These are phyloP conservation scores for Actinidia chinensis DNA, from an alignment of 179 eudicot genomes.

Conservation along the genomic window DNA sequence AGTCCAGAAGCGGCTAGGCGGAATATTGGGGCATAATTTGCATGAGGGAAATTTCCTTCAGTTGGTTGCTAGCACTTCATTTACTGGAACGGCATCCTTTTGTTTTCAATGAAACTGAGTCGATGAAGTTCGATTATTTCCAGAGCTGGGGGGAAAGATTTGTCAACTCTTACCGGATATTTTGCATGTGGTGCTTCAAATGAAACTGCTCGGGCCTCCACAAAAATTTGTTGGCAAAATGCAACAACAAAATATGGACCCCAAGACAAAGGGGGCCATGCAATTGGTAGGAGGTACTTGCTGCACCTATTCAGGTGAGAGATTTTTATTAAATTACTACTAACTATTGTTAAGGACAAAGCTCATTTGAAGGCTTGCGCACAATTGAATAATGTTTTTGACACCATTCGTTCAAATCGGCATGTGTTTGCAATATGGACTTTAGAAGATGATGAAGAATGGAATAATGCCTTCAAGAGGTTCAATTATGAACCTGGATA, in stretches of 20 bases:
- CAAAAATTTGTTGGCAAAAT: not conserved
- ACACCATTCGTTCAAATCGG: not conserved
- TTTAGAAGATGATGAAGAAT: not conserved
- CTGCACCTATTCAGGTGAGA: not conserved
- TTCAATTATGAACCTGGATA: not conserved
- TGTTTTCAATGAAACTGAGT: not conserved
- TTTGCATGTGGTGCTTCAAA: not conserved
- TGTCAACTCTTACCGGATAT: not conserved
- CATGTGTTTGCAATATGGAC: conserved; percentile 6
- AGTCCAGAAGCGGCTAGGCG: not conserved
- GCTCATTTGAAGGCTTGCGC: not conserved
- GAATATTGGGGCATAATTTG: not conserved
- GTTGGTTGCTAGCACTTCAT: not conserved
- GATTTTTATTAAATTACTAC: not conserved
- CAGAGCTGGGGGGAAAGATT: not conserved
- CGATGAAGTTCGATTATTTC: not conserved
- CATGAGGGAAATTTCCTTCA: not conserved
- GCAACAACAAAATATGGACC: not conserved
- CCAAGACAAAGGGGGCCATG: not conserved
- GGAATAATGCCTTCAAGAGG: not conserved
- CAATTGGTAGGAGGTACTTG: not conserved
- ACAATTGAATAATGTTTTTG: not conserved
- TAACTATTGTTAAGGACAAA: not conserved
- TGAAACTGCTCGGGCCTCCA: not conserved
- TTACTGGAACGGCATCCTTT: not conserved